Conservation (phyloP, 345 rosid species). For the Arabis alpina region DNA sequence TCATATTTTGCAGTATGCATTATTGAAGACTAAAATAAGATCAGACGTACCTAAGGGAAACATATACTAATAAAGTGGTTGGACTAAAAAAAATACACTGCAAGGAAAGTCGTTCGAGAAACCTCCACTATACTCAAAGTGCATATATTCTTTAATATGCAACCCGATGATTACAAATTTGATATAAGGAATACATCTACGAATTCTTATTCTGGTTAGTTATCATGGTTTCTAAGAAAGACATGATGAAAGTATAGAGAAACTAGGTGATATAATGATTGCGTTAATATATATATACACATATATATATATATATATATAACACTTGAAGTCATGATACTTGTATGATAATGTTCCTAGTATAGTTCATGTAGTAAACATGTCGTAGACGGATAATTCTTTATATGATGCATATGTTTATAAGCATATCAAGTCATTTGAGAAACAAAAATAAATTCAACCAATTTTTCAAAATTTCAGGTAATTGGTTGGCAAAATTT, state of each 20-base stretch:
- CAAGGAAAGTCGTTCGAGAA: constrained; percentile 24
- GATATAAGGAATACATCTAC: neutral
- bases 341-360: constrained; percentile 15
- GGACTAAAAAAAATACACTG: neutral
- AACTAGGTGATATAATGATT: constrained; percentile 34
- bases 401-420: neutral
- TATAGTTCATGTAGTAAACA: constrained; percentile 2
- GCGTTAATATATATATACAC: neutral
- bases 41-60: neutral
- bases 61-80: constrained; percentile 11
- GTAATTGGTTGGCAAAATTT: neutral
- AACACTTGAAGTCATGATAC: constrained; percentile 13
- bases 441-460: no score
- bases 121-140: constrained; percentile 43
- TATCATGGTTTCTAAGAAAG: constrained; percentile 25
- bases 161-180: constrained; percentile 23
- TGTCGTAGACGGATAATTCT: neutral
- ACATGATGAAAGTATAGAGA: constrained; percentile 26
- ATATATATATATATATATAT: neutral
- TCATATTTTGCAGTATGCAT: neutral
- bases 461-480: no score
- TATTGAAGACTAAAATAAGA: neutral
- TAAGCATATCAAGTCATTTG: neutral
- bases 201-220: constrained; percentile 1
- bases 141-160: constrained; percentile 13